These are phyloP conservation scores for Cladosporium sp. DNA, from an alignment of 2,329 filamentous ascomycete genomes.

Conservation along the genomic window DNA sequence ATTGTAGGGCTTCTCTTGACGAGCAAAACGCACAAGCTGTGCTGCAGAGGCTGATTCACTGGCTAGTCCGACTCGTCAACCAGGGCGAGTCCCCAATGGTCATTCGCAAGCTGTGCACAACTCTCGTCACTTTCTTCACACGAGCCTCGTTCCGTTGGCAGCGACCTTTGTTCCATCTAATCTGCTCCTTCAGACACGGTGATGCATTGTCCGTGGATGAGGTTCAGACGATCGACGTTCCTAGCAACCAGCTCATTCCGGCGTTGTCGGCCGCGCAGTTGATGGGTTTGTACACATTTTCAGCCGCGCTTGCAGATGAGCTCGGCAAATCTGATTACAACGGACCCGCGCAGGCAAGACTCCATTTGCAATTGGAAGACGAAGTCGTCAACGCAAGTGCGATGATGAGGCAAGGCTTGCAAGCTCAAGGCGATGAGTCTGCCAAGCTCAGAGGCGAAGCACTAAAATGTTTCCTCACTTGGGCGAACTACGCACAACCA, in stretches of 20 bases:
- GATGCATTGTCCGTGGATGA: constrained; percentile 22
- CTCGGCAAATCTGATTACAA: constrained; percentile 68
- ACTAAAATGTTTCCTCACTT: constrained; percentile 51
- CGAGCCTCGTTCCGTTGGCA: constrained; percentile 69
- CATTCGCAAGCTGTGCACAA: constrained; percentile 74
- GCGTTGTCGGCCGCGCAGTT: constrained; percentile 34
- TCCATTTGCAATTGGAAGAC: constrained; percentile 43
- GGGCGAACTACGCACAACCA: constrained; percentile 73
- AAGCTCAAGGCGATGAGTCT: constrained; percentile 5
- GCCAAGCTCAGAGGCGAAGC: constrained; percentile 31
- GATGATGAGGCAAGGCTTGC: constrained; percentile 18
- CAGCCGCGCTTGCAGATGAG: constrained; percentile 65
- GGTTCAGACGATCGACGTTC: constrained; percentile 15
- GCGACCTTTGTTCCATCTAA: constrained; percentile 54
- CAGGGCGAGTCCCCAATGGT: constrained; percentile 62
- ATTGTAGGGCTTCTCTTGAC: constrained; percentile 48
- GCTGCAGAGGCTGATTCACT: constrained; percentile 62
- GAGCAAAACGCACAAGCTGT: constrained; percentile 62
- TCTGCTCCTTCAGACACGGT: constrained; percentile 32
- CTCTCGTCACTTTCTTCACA: constrained; percentile 73
- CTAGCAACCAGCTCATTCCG: constrained; percentile 39
- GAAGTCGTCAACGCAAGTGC: constrained; percentile 14
- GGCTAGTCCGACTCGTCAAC: constrained; percentile 59
- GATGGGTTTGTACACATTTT: constrained; percentile 66
- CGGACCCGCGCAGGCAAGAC: constrained; percentile 35